A percentile compares a stretch with the other conserved stretches of the same genome.
Conservation (phyloP, 1,139 yeast genomes). For the Kodamaea alishanica region DNA sequence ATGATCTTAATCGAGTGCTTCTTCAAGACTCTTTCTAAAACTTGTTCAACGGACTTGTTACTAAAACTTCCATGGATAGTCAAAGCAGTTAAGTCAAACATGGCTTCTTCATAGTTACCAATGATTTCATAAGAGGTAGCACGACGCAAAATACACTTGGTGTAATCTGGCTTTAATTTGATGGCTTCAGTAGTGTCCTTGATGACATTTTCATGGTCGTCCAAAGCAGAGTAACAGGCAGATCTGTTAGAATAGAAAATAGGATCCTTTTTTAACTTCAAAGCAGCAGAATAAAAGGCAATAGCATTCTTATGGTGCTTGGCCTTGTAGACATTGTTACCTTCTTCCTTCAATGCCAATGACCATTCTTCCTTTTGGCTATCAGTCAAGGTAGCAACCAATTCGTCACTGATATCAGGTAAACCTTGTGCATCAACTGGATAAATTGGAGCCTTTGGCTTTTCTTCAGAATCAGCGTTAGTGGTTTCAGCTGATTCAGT, state of each 20-base stretch:
- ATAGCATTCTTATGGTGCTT: constrained; percentile 73
- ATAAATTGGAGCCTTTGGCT: constrained; percentile 22
- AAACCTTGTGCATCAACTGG: constrained; percentile 54
- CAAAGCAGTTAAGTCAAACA: constrained; percentile 86
- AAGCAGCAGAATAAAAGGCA: constrained; percentile 72
- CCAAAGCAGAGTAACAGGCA: constrained; percentile 86
- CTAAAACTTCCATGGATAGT: constrained; percentile 75
- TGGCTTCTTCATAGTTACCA: constrained; percentile 77
- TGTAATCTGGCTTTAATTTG: constrained; percentile 79
- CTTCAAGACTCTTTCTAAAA: constrained; percentile 83
- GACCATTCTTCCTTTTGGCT: constrained; percentile 69
- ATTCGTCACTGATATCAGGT: constrained; percentile 51
- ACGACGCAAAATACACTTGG: constrained; percentile 69
- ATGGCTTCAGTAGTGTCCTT: constrained; percentile 86
- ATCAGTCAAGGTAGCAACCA: constrained; percentile 44
- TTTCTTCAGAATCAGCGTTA: constrained; percentile 11
- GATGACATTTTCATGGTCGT: constrained; percentile 76
- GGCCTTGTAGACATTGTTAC: constrained; percentile 72
- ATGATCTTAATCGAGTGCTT: constrained; percentile 69
- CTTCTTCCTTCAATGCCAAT: constrained; percentile 78
- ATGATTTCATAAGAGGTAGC: constrained; percentile 83
- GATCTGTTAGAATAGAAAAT: constrained; percentile 91
- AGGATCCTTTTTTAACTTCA: constrained; percentile 73
- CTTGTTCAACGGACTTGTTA: constrained; percentile 72
- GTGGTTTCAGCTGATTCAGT: constrained; percentile 15